Evolutionary conservation across 305 asterid genomes (phyloP).

Genomic region (Plantago lanceolata): DNA sequence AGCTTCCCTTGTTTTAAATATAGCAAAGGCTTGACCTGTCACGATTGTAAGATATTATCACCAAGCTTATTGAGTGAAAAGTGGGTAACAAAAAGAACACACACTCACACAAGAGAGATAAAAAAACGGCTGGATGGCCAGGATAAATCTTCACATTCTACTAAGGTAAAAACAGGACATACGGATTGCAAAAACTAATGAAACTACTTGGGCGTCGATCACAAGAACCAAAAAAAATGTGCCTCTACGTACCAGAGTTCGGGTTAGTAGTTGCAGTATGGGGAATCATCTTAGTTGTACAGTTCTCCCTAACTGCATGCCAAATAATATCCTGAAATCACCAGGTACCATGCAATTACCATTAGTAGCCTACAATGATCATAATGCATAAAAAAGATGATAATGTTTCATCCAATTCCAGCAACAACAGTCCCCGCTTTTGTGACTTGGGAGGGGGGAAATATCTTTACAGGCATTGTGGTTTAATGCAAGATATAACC

Average conservation of each 20-base stretch:
- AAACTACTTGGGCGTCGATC: background rate
- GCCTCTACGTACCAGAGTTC: slow-evolving; percentile 48
- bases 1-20: slow-evolving; percentile 53
- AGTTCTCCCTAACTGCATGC: slow-evolving; percentile 50
- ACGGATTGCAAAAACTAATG: background rate
- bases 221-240: slow-evolving; percentile 6
- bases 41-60: slow-evolving; percentile 18
- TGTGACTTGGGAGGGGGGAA: background rate
- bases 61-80: slow-evolving; percentile 2
- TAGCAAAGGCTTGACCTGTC: slow-evolving; percentile 74
- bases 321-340: slow-evolving; percentile 73
- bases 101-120: no score
- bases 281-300: slow-evolving; percentile 63
- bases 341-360: slow-evolving; percentile 18
- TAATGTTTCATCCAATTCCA: background rate
- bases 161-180: background rate
- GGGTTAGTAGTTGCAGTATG: slow-evolving; percentile 60
- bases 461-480: background rate
- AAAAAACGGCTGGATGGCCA: no score
- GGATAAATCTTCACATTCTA: background rate
- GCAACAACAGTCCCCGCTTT: background rate
- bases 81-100: no score
- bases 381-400: background rate
- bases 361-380: background rate
- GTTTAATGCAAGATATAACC: slow-evolving; percentile 5